Evolutionary conservation across 495 filamentous ascomycete genomes (phyloP).

Genomic region (Corynascus novoguineensis): DNA sequence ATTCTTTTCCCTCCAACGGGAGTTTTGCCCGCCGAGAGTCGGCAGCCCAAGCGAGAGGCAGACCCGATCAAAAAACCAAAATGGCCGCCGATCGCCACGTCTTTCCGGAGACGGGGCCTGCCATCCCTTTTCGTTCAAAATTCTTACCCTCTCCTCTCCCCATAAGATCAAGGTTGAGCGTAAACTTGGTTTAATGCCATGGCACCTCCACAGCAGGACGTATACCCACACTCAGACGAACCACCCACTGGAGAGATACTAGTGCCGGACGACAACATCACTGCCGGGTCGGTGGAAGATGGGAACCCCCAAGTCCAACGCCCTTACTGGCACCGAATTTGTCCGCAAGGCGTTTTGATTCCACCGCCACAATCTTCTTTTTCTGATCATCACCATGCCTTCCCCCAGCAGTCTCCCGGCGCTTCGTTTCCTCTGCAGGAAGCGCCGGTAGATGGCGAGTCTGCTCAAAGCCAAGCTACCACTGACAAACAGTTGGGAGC

Average conservation of each 20-base stretch:
- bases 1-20: background rate
- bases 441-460: background rate
- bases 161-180: background rate
- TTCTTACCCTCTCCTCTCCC: background rate
- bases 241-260: background rate
- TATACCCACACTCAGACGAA: too few relatives aligned
- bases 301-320: background rate
- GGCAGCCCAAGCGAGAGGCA: too few relatives aligned
- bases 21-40: background rate
- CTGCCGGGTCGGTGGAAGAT: background rate
- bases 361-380: background rate
- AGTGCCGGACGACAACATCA: background rate
- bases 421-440: background rate
- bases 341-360: background rate
- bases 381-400: background rate
- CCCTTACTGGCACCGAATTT: background rate
- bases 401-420: background rate
- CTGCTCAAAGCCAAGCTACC: background rate
- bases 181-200: background rate
- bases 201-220: background rate
- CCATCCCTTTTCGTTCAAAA: background rate
- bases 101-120: background rate
- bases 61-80: background rate
- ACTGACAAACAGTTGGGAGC: background rate
- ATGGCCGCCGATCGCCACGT: background rate